Evolutionary conservation across 345 rosid genomes (phyloP).

Genomic region (Clausena lansium): DNA sequence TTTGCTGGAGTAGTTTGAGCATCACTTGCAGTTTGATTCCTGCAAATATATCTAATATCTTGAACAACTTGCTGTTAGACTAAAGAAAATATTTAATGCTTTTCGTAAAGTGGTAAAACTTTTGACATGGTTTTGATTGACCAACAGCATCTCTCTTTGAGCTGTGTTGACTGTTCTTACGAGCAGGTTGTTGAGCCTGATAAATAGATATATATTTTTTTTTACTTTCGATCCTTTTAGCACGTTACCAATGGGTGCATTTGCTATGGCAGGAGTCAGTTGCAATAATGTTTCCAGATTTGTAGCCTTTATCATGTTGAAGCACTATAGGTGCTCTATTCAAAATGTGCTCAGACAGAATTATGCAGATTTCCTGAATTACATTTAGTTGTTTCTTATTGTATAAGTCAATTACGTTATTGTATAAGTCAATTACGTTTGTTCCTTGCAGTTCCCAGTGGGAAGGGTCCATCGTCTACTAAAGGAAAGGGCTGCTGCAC

Average conservation of each 20-base stretch:
- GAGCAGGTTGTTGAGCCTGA: not conserved
- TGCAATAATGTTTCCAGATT: not conserved
- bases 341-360: not conserved
- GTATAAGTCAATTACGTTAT: not conserved
- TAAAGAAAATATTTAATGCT: not conserved
- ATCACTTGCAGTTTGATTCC: not conserved
- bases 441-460: conserved; percentile 52
- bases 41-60: not conserved
- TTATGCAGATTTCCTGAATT: not conserved
- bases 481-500: conserved; percentile 56
- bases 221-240: not conserved
- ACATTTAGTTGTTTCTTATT: not conserved
- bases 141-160: not conserved
- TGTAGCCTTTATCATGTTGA: not conserved
- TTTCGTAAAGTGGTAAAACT: no score
- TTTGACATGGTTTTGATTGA: not conserved
- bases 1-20: not conserved
- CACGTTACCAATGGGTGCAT: no score
- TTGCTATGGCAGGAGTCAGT: no score
- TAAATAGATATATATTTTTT: no score
- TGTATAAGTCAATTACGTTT: not conserved
- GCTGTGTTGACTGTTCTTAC: not conserved
- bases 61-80: not conserved
- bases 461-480: conserved; percentile 67
- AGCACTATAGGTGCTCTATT: not conserved